Percentiles rank a stretch among this genome's conserved stretches.
phyloP scores from a whole-genome alignment of 2,329 filamentous ascomycete species.

The Ceratocystis eucalypticola region DNA sequence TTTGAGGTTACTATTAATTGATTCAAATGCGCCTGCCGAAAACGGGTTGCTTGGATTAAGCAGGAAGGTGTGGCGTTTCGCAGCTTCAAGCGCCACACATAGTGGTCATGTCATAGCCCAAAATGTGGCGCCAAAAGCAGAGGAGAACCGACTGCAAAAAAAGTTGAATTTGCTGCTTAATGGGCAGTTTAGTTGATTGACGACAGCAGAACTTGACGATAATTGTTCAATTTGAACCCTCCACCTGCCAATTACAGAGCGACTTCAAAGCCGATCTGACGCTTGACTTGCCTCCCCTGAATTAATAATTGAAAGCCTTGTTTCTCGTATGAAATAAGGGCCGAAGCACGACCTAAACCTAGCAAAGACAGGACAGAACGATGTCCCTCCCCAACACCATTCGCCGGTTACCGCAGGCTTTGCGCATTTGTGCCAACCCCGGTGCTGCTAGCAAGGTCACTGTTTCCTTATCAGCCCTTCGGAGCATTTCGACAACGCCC shows the following conservation, averaged over 20 bases:
- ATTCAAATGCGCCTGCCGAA: neutral
- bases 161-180: conserved; percentile 5
- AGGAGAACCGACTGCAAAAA: conserved; percentile 3
- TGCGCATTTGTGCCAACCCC: conserved; percentile 26
- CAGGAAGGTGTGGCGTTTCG: neutral
- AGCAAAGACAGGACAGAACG: neutral
- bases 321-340: too few relatives aligned
- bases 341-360: neutral
- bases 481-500: neutral
- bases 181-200: neutral
- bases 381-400: conserved; percentile 22
- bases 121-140: conserved; percentile 1
- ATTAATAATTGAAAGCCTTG: too few relatives aligned
- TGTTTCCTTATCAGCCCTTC: neutral
- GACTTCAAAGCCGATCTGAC: neutral
- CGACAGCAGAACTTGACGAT: neutral
- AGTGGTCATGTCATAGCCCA: neutral
- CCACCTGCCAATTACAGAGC: neutral
- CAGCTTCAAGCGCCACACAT: neutral
- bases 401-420: conserved; percentile 32
- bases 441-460: conserved; percentile 19
- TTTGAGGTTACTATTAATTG: neutral
- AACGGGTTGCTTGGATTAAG: neutral
- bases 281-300: neutral
- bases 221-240: neutral